Percentiles rank a stretch among this genome's conserved stretches.
Evolutionary conservation across 2,329 filamentous ascomycete genomes (phyloP).

Genomic region (Samsoniella hepiali): DNA sequence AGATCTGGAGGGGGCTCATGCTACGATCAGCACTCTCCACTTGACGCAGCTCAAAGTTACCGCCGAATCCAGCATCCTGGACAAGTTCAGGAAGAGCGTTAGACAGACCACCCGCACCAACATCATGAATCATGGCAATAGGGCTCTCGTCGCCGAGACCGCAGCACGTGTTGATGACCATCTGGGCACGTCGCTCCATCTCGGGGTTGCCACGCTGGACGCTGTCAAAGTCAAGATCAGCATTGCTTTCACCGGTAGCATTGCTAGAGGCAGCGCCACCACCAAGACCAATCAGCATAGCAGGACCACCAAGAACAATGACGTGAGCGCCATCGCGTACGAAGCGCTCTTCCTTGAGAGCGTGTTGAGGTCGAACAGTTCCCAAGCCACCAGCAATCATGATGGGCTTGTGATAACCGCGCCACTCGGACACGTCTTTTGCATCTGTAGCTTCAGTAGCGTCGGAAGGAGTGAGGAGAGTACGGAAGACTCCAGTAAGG

Average conservation of each 20-base stretch:
- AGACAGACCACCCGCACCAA: conserved; percentile 79
- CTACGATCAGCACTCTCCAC: conserved; percentile 85
- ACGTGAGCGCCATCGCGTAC: conserved; percentile 87
- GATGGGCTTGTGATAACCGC: conserved; percentile 97
- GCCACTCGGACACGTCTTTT: conserved; percentile 58
- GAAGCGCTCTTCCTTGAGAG: conserved; percentile 74
- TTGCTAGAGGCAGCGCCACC: conserved; percentile 93
- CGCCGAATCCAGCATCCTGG: conserved; percentile 86
- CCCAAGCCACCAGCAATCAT: conserved; percentile 97
- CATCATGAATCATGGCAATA: conserved; percentile 96
- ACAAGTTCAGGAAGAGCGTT: conserved; percentile 84
- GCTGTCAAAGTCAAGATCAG: conserved; percentile 93
- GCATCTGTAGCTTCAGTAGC: conserved; percentile 38
- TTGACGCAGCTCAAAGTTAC: conserved; percentile 90
- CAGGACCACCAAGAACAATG: conserved; percentile 89
- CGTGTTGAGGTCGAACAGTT: conserved; percentile 85
- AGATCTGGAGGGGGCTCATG: conserved; percentile 95
- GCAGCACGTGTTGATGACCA: conserved; percentile 94
- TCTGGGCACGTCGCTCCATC: conserved; percentile 91
- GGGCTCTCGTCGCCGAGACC: conserved; percentile 81
- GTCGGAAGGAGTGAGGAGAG: conserved; percentile 67
- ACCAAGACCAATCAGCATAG: conserved; percentile 95
- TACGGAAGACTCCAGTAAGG: conserved; percentile 87
- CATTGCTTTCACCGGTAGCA: conserved; percentile 80
- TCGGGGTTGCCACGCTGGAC: conserved; percentile 97